Evolutionary conservation across 495 filamentous ascomycete genomes (phyloP).

Genomic region (Clavariopsis aquatica): DNA sequence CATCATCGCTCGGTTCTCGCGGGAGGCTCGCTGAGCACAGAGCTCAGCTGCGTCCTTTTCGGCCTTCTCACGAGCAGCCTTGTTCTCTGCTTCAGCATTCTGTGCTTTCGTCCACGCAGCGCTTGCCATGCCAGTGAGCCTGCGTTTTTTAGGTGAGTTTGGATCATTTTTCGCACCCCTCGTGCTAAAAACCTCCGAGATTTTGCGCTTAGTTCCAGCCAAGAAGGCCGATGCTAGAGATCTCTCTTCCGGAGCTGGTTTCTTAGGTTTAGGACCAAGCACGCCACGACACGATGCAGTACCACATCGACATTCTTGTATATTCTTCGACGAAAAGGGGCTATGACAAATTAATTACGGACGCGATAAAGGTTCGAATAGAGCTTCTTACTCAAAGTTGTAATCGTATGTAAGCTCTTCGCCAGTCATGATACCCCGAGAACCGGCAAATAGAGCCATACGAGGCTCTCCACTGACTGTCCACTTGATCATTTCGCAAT

Average conservation of each 20-base stretch:
- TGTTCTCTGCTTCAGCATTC: slow-evolving; percentile 24
- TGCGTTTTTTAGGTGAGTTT: slow-evolving; percentile 28
- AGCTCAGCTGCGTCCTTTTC: slow-evolving; percentile 18
- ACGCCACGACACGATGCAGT: slow-evolving; percentile 48
- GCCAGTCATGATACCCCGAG: slow-evolving; percentile 83
- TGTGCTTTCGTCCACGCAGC: slow-evolving; percentile 24
- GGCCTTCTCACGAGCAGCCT: slow-evolving; percentile 11
- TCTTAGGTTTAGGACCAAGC: slow-evolving; percentile 44
- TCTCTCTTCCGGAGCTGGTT: slow-evolving; percentile 11
- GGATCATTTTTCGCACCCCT: background rate
- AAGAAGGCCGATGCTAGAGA: slow-evolving; percentile 19
- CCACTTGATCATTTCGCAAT: slow-evolving; percentile 97
- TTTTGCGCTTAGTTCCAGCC: slow-evolving; percentile 35
- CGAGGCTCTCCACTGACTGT: slow-evolving; percentile 91
- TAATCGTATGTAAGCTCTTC: slow-evolving; percentile 99
- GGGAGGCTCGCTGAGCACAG: slow-evolving; percentile 20
- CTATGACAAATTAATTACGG: slow-evolving; percentile 17
- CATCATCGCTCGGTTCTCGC: slow-evolving; percentile 26
- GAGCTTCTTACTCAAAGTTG: slow-evolving; percentile 77
- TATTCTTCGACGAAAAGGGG: slow-evolving; percentile 47
- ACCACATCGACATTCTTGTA: slow-evolving; percentile 50
- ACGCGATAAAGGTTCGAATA: background rate
- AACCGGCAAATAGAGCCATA: slow-evolving; percentile 96
- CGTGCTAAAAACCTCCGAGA: slow-evolving; percentile 27
- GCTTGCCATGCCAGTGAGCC: slow-evolving; percentile 17